Evolutionary conservation across 352 stramenopile genomes (phyloP), one percentile per base, ranked within the genome.

Genomic region (Globisporangium megalacanthum): DNA sequence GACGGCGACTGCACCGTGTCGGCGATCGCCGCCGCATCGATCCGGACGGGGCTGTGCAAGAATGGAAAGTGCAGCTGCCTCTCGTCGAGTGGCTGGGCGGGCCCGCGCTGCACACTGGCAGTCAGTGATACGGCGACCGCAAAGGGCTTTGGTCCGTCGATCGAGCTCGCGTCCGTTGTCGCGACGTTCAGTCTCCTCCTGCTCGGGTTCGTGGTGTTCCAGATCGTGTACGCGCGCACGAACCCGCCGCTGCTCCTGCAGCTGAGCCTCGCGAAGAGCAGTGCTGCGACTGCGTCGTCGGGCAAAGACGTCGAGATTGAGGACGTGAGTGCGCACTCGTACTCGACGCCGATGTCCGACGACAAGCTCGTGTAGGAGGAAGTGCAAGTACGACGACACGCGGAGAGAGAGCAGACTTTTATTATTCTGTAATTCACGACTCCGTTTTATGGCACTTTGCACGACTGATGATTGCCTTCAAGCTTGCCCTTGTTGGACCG

Each of bases 1-100:
- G 65, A 88, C 57, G 66, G 73, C 35, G 78, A 91, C 60, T 91
- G 81, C 42, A 86, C 79, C 4, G 39, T 0, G 63, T 86, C 31
- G 76, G 69, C 4, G 62, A 57, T 6, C 44, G 42, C 54, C 1
- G n/a, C 46, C 17, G 42, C 60, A 11, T 29, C 60, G 41, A 62
- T 66, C 33, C 25, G 49, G 35, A 83, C 73, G 3, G 73, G 73
- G 0, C 63, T 58, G 17, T 83, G 73, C 22, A 68, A 60, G 37
- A 61, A 67, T 20, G 49, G 59, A 5, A 56, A 42, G 9, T 83
- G 73, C 20, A 47, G 44, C 14, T 83, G 73, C 31, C 50, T 66
- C 3, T 73, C 63, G 36, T 73, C 70, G 0, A 60, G 54, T 22
- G 49, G 62, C 1, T 85, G 75, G 75, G 68, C 68, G 8, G 75